These are phyloP conservation scores for Trebouxia sp. DNA, from an alignment of 139 green algal genomes.

Conservation along the genomic window DNA sequence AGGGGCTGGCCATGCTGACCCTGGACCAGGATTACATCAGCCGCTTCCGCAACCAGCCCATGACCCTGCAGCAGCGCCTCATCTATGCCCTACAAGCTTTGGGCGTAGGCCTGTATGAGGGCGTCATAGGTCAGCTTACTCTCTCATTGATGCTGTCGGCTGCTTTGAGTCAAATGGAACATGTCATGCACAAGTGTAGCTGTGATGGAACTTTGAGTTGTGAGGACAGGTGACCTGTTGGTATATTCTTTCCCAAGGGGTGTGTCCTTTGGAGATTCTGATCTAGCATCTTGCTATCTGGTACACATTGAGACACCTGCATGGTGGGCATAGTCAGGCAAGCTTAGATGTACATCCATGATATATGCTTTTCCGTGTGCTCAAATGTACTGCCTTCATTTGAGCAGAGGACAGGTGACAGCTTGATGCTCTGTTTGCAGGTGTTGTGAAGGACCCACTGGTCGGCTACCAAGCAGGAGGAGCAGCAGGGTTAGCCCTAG, in stretches of 20 bases:
- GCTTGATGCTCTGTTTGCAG: constrained; percentile 35
- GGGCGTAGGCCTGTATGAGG: constrained; percentile 53
- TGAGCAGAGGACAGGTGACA: too few species aligned
- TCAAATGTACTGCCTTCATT: too few species aligned
- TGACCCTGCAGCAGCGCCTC: constrained; percentile 30
- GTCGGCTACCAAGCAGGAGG: constrained; percentile 44
- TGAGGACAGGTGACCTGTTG: too few species aligned
- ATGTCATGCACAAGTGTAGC: too few species aligned
- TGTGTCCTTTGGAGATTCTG: too few species aligned
- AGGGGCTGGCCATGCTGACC: constrained; percentile 52
- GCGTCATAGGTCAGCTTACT: constrained; percentile 33
- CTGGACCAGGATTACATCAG: constrained; percentile 63
- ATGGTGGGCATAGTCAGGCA: background rate
- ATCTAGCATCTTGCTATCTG: background rate
- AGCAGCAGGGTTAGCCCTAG: constrained; percentile 40
- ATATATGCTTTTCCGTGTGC: background rate
- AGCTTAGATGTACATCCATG: too few species aligned
- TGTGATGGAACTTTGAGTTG: too few species aligned
- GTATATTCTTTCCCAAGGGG: too few species aligned
- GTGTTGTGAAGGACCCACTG: constrained; percentile 54
- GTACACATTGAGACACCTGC: background rate
- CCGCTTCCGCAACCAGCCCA: constrained; percentile 42
- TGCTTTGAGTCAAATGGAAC: background rate
- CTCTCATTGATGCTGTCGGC: background rate
- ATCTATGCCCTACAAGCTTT: constrained; percentile 46